Evolutionary conservation across 2,329 filamentous ascomycete genomes (phyloP), one percentile per base, ranked within the genome.

Genomic region (Fusarium sp.): DNA sequence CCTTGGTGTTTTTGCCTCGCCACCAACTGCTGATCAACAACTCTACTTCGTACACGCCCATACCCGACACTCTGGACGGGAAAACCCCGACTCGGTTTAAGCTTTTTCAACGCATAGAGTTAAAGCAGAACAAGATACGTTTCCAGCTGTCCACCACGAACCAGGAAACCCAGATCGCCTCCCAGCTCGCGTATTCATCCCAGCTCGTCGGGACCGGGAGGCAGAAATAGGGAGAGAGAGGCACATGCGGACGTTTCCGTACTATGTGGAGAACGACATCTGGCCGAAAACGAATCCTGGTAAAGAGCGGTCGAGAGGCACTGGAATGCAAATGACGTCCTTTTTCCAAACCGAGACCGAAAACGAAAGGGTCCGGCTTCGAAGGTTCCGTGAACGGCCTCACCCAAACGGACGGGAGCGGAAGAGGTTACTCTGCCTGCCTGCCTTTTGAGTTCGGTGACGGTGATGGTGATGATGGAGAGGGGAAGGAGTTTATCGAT

Each of bases 321-420:
- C 70, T 71, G 70, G 70, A 73, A 73, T 73, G 70, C 22, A 60
- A 44, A 56, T 73, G 70, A 73, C 61, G 61, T 59, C 45, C 48
- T 31, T 42, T 31, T 42, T 22, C 39, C 30, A 51, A 33, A 20
- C n/a, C 30, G 47, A 51, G 47, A 38, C 42, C 38, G 38, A 56
- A 31, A 59, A 56, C 18, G 44, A 24, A 62, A 42, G 48, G 42
- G 33, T 42, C 44, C 50, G 50, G 39, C 41, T 44, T 73, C 66
- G 72, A 70, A 38, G 63, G 24, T 51, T 61, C 72, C 70, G 70
- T 50, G 35, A 47, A 68, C 61, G 67, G 16, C 22, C 22, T 24
- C 47, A 28, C 65, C 64, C 56, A 50, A 60, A 57, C 51, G 50
- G 61, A 36, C 47, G 50, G 53, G 44, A 47, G 31, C n/a, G 33